A percentile compares a stretch with the other conserved stretches of the same genome.
Conservation (phyloP, 345 rosid genomes). For the Physaria fendleri region DNA sequence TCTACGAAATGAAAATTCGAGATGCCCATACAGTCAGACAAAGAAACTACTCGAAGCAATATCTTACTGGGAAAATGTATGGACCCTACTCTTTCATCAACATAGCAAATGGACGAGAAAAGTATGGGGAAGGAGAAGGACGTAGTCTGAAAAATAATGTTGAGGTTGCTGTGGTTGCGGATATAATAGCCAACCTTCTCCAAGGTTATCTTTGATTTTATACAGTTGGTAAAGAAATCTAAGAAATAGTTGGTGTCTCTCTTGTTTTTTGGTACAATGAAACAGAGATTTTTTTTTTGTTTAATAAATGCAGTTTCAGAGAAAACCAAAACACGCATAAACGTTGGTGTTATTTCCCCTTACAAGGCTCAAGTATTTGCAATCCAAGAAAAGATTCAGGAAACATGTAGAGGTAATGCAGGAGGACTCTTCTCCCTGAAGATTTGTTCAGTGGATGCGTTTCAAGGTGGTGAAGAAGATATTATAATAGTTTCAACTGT, state of each 20-base stretch:
- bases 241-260: background rate
- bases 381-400: slow-evolving; percentile 34
- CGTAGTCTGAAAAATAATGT: slow-evolving; percentile 32
- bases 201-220: slow-evolving; percentile 27
- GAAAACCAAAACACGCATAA: slow-evolving; percentile 12
- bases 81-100: slow-evolving; percentile 45
- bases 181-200: slow-evolving; percentile 27
- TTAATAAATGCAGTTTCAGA: slow-evolving; percentile 11
- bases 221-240: background rate
- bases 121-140: slow-evolving; percentile 24
- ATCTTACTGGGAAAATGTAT: slow-evolving; percentile 35
- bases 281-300: background rate
- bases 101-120: slow-evolving; percentile 26
- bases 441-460: slow-evolving; percentile 38
- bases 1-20: slow-evolving; percentile 36
- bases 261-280: background rate
- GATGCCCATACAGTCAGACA: slow-evolving; percentile 39
- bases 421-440: slow-evolving; percentile 25
- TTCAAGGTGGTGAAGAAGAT: slow-evolving; percentile 50
- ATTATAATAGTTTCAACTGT: slow-evolving; percentile 44
- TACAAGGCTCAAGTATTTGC: slow-evolving; percentile 39
- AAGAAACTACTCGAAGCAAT: slow-evolving; percentile 23
- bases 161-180: slow-evolving; percentile 34
- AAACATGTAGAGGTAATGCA: slow-evolving; percentile 12
- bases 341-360: slow-evolving; percentile 43